These are phyloP conservation scores for Agapanthus africanus DNA, from an alignment of 106 monocot species.

Conservation along the genomic window DNA sequence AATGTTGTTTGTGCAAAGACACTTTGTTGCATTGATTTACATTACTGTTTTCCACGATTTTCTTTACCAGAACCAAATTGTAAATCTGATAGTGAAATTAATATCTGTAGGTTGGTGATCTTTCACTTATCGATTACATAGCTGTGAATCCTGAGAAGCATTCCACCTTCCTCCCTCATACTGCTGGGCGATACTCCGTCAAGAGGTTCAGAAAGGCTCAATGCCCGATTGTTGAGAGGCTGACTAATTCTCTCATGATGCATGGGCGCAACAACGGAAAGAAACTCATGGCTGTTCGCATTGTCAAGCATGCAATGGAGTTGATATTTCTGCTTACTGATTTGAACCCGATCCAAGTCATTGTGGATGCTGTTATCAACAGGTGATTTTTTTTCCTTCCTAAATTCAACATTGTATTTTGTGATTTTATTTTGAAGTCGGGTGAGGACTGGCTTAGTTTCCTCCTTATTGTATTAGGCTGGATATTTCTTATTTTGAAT, in stretches of 20 bases:
- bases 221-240: slow-evolving; percentile 53
- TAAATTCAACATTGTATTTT: too few relatives aligned
- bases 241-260: slow-evolving; percentile 74
- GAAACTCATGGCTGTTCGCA: slow-evolving; percentile 52
- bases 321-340: slow-evolving; percentile 56
- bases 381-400: slow-evolving; percentile 18
- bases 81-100: background rate
- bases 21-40: background rate
- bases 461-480: background rate
- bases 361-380: slow-evolving; percentile 50
- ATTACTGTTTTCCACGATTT: background rate
- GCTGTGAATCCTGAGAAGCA: slow-evolving; percentile 32
- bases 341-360: slow-evolving; percentile 48
- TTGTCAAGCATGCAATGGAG: slow-evolving; percentile 60
- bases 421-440: background rate
- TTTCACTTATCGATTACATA: slow-evolving; percentile 48
- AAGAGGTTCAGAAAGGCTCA: slow-evolving; percentile 57
- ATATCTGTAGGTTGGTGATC: slow-evolving; percentile 33
- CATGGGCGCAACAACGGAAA: slow-evolving; percentile 69
- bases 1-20: too few relatives aligned
- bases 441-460: too few relatives aligned
- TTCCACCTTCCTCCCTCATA: slow-evolving; percentile 52
- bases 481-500: background rate
- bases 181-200: slow-evolving; percentile 52
- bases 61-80: background rate